Conservation (phyloP, 2,329 filamentous ascomycete species). For the Helicocarpus griseus region DNA sequence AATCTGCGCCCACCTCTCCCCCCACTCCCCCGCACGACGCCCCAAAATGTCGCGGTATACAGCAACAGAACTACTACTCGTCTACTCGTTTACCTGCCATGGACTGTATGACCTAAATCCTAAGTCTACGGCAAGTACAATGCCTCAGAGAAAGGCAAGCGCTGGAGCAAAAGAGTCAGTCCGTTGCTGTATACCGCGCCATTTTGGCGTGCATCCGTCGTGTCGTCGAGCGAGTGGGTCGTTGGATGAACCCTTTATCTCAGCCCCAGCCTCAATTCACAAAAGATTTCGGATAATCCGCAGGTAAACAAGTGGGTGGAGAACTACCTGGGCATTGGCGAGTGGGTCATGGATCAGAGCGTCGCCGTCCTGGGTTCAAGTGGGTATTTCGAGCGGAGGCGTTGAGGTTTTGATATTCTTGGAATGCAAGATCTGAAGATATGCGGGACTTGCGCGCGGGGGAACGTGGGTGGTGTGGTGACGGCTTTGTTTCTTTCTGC, state of each 20-base stretch:
- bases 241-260: constrained; percentile 18
- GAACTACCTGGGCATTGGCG: constrained; percentile 86
- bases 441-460: too few relatives aligned
- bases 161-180: too few relatives aligned
- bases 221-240: constrained; percentile 8
- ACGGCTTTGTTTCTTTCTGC: too few relatives aligned
- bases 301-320: constrained; percentile 81
- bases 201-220: neutral
- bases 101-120: too few relatives aligned
- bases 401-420: too few relatives aligned
- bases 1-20: neutral
- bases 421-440: too few relatives aligned
- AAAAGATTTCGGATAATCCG: constrained; percentile 73
- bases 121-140: too few relatives aligned
- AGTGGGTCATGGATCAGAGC: constrained; percentile 97
- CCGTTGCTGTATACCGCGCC: too few relatives aligned
- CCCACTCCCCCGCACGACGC: constrained; percentile 1
- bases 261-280: constrained; percentile 70
- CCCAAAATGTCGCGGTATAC: neutral
- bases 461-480: too few relatives aligned
- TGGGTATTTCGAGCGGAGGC: constrained; percentile 75
- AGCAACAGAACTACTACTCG: neutral
- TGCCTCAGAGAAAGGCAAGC: too few relatives aligned
- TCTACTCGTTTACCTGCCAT: too few relatives aligned
- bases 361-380: constrained; percentile 83